Percentiles rank a stretch among this genome's conserved stretches.
These are phyloP conservation scores for Pleurotus salmoneostramineus DNA, from an alignment of 768 basidiomycete genomes.

Conservation along the genomic window DNA sequence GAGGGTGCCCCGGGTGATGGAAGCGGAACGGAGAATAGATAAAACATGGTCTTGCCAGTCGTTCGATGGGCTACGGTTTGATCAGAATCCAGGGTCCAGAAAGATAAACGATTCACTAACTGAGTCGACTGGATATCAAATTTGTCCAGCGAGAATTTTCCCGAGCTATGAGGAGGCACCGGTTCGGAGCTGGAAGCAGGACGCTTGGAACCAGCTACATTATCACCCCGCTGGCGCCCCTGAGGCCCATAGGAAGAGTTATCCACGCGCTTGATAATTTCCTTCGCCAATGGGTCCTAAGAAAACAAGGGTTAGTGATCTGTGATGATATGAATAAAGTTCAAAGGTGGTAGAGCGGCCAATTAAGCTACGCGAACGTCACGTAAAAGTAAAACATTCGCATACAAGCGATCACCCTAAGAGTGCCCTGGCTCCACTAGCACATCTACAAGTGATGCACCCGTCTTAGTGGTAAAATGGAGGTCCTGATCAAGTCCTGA, in stretches of 20 bases:
- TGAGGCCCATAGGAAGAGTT: constrained; percentile 74
- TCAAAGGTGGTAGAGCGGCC: constrained; percentile 5
- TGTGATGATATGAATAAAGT: neutral
- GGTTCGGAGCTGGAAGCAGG: constrained; percentile 20
- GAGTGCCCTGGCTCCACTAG: neutral
- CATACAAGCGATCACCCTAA: neutral
- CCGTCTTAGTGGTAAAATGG: neutral
- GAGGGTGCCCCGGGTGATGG: constrained; percentile 10
- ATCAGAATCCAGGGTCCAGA: constrained; percentile 4
- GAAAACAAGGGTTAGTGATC: constrained; percentile 8
- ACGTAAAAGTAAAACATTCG: constrained; percentile 6
- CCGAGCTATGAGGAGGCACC: constrained; percentile 20
- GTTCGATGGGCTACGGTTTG: constrained; percentile 60
- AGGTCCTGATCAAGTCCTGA: neutral
- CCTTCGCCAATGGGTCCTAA: constrained; percentile 73
- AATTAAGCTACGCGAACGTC: neutral
- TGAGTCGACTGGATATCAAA: constrained; percentile 57
- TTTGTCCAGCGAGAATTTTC: constrained; percentile 12
- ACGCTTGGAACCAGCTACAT: constrained; percentile 14
- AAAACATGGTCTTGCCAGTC: constrained; percentile 80
- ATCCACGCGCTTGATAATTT: constrained; percentile 82
- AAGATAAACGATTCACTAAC: constrained; percentile 34
- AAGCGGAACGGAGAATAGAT: constrained; percentile 29
- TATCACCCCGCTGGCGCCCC: constrained; percentile 52
- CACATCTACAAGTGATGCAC: neutral